phyloP scores from a whole-genome alignment of 2,329 filamentous ascomycete species.

The Aureobasidium sp. region DNA sequence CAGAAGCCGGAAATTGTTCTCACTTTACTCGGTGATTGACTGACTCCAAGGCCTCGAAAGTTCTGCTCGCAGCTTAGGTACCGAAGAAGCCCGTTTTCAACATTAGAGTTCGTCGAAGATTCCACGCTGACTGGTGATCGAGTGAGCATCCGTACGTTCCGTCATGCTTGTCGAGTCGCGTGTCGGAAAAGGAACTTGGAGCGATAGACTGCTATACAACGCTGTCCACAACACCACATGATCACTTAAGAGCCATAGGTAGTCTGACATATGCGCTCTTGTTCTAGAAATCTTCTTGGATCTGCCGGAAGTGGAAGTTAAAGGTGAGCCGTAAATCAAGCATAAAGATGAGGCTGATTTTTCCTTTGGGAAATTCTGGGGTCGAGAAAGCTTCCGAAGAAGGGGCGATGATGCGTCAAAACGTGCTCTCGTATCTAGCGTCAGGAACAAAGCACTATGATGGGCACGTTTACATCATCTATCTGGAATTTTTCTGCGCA shows the following conservation, averaged over 20 bases:
- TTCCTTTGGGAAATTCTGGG: not conserved
- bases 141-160: not conserved
- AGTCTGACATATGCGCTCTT: not conserved
- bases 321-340: not conserved
- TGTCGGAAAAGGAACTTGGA: not conserved
- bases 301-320: not conserved
- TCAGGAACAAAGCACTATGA: not conserved
- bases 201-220: not conserved
- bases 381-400: not conserved
- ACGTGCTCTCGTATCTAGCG: not conserved
- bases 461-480: constrained; percentile 1
- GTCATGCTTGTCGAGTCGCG: not conserved
- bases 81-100: too few relatives aligned
- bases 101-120: not conserved
- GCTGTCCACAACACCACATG: too few relatives aligned
- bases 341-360: not conserved
- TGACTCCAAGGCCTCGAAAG: too few relatives aligned
- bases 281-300: not conserved
- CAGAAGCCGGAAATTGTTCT: too few relatives aligned
- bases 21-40: too few relatives aligned
- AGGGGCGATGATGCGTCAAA: not conserved
- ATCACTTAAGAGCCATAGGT: too few relatives aligned
- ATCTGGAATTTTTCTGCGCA: not conserved
- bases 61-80: too few relatives aligned
- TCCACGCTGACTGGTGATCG: not conserved